Percentiles rank a stretch among this genome's conserved stretches.
These are phyloP conservation scores for Talaromyces albobiverticillius DNA, from an alignment of 2,329 filamentous ascomycete species.

Conservation along the genomic window DNA sequence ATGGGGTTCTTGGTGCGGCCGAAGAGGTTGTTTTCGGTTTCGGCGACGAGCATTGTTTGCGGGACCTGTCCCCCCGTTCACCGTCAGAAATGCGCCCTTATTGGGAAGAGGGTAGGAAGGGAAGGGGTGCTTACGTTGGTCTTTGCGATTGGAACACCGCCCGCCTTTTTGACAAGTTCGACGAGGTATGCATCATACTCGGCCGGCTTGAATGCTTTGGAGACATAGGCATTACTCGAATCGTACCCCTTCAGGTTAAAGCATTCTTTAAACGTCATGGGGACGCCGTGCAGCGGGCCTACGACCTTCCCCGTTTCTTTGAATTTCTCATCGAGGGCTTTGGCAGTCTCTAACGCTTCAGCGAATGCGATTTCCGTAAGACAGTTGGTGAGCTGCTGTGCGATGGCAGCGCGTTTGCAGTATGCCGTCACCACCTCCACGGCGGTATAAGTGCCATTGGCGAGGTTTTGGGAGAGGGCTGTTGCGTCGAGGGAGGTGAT, in stretches of 20 bases:
- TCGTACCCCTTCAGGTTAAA: slow-evolving; percentile 50
- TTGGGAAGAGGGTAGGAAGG: not conserved
- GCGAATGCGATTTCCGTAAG: not conserved
- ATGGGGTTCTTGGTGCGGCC: slow-evolving; percentile 63
- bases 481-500: slow-evolving; percentile 56
- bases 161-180: slow-evolving; percentile 20
- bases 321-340: not conserved
- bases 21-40: slow-evolving; percentile 60
- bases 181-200: not conserved
- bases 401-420: slow-evolving; percentile 47
- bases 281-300: slow-evolving; percentile 62
- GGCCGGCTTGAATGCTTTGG: not conserved
- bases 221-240: slow-evolving; percentile 55
- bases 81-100: not conserved
- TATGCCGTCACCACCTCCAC: slow-evolving; percentile 53
- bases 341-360: not conserved
- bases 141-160: slow-evolving; percentile 55
- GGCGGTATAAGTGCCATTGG: slow-evolving; percentile 31
- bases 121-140: slow-evolving; percentile 39
- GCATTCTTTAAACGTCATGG: slow-evolving; percentile 52
- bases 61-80: slow-evolving; percentile 33
- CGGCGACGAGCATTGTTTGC: slow-evolving; percentile 63
- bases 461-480: slow-evolving; percentile 34
- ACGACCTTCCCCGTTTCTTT: slow-evolving; percentile 27
- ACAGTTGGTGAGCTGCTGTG: slow-evolving; percentile 32